These are phyloP conservation scores for Neurospora pannonica DNA, from an alignment of 495 filamentous ascomycete genomes.

Conservation along the genomic window DNA sequence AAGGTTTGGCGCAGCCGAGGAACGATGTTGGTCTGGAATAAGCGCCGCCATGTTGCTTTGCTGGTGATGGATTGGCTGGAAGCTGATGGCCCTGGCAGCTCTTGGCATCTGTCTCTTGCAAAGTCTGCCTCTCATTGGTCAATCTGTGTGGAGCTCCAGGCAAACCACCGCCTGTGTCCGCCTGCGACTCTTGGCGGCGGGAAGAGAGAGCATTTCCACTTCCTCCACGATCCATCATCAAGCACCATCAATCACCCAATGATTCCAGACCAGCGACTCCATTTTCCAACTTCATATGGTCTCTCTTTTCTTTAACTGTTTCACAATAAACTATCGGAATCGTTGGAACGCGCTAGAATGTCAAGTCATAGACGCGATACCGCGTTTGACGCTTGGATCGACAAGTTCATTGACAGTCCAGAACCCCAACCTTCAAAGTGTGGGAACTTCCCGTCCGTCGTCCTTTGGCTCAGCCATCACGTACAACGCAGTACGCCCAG, in stretches of 20 bases:
- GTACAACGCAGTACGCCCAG: neutral
- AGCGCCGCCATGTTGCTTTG: conserved; percentile 18
- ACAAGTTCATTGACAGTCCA: neutral
- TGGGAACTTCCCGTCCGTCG: neutral
- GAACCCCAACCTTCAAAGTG: neutral
- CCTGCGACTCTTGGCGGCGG: neutral
- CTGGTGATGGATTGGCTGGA: conserved; percentile 17
- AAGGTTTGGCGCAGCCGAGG: conserved; percentile 9
- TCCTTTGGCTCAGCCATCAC: neutral
- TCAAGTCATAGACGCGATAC: neutral
- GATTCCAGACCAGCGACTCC: neutral
- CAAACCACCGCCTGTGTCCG: neutral
- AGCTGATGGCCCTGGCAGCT: neutral
- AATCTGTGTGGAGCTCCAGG: neutral
- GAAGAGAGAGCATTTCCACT: neutral
- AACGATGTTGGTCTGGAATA: conserved; percentile 19
- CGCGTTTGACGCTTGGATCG: neutral
- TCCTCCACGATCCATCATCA: neutral
- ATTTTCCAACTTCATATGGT: neutral
- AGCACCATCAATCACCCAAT: neutral
- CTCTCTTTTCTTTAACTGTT: neutral
- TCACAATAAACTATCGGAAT: neutral
- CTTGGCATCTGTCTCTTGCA: neutral
- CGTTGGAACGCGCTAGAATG: neutral
- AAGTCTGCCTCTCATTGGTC: neutral